A percentile compares a stretch with the other conserved stretches of the same genome.
Conservation (phyloP, 495 filamentous ascomycete genomes). For the Margaritispora aquatica region DNA sequence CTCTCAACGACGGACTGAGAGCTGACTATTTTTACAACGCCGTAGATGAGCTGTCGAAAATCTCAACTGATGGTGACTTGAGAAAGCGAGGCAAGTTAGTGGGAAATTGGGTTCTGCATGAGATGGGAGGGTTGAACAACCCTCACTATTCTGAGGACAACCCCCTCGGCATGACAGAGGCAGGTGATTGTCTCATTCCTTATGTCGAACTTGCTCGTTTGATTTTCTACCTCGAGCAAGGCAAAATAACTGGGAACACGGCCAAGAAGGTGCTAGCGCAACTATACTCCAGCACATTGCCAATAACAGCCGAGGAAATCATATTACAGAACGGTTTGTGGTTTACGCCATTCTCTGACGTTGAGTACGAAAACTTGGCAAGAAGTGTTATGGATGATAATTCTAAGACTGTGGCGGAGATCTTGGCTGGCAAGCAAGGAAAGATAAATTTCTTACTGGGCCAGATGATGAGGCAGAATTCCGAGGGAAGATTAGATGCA, state of each 20-base stretch:
- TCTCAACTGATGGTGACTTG: not conserved
- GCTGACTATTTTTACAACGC: constrained; percentile 79
- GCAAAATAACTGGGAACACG: constrained; percentile 66
- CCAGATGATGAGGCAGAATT: constrained; percentile 76
- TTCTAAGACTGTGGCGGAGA: constrained; percentile 61
- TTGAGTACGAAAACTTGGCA: constrained; percentile 54
- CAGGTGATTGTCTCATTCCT: constrained; percentile 42
- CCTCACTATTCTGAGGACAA: constrained; percentile 26
- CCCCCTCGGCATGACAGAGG: constrained; percentile 27
- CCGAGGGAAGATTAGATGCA: constrained; percentile 73
- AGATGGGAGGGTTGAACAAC: constrained; percentile 66
- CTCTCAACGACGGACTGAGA: constrained; percentile 72
- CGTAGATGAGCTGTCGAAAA: constrained; percentile 36
- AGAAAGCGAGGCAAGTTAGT: constrained; percentile 35
- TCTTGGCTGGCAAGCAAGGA: constrained; percentile 55
- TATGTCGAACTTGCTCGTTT: constrained; percentile 58
- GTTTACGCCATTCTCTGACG: constrained; percentile 52
- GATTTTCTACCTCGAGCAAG: constrained; percentile 53
- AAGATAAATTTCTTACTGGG: constrained; percentile 88
- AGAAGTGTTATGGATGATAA: constrained; percentile 36
- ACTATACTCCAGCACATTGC: constrained; percentile 43
- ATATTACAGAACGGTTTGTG: constrained; percentile 62
- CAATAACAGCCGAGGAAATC: constrained; percentile 47
- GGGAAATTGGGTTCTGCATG: constrained; percentile 75
- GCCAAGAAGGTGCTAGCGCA: constrained; percentile 68